Conservation (phyloP, 2,329 filamentous ascomycete genomes). For the Chaetothyriales sp. region DNA sequence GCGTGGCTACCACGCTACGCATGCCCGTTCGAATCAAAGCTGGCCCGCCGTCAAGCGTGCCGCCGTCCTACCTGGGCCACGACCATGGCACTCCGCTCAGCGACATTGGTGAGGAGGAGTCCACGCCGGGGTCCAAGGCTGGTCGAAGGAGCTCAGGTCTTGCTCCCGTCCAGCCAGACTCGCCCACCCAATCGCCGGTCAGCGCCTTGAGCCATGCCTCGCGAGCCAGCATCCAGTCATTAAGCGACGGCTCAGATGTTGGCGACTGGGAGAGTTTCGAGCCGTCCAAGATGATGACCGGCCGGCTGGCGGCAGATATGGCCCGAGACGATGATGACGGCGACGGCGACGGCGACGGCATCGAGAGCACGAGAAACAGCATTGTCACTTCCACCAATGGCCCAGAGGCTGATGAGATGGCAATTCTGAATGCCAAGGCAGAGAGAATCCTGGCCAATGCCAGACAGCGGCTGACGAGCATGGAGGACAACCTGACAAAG, state of each 20-base stretch:
- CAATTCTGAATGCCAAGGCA: slow-evolving; percentile 64
- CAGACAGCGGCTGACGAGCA: slow-evolving; percentile 74
- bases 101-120: slow-evolving; percentile 33
- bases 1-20: slow-evolving; percentile 12
- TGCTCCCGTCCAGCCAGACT: slow-evolving; percentile 6
- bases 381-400: slow-evolving; percentile 33
- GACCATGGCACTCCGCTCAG: slow-evolving; percentile 30
- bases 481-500: slow-evolving; percentile 80
- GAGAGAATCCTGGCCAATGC: slow-evolving; percentile 88
- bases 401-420: slow-evolving; percentile 52
- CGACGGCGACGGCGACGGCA: slow-evolving; percentile 20
- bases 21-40: slow-evolving; percentile 9
- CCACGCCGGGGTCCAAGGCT: slow-evolving; percentile 13
- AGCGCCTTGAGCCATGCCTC: slow-evolving; percentile 20
- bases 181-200: slow-evolving; percentile 4
- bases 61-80: slow-evolving; percentile 22
- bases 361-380: slow-evolving; percentile 20
- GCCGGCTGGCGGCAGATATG: slow-evolving; percentile 15
- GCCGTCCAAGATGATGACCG: slow-evolving; percentile 15
- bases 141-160: slow-evolving; percentile 4
- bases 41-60: neutral
- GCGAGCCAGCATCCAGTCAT: slow-evolving; percentile 39
- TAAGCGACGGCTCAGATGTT: slow-evolving; percentile 18
- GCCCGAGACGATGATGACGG: slow-evolving; percentile 17
- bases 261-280: slow-evolving; percentile 20